These are phyloP conservation scores for Zymoseptoria pseudotritici DNA, from an alignment of 2,329 filamentous ascomycete genomes.

Conservation along the genomic window DNA sequence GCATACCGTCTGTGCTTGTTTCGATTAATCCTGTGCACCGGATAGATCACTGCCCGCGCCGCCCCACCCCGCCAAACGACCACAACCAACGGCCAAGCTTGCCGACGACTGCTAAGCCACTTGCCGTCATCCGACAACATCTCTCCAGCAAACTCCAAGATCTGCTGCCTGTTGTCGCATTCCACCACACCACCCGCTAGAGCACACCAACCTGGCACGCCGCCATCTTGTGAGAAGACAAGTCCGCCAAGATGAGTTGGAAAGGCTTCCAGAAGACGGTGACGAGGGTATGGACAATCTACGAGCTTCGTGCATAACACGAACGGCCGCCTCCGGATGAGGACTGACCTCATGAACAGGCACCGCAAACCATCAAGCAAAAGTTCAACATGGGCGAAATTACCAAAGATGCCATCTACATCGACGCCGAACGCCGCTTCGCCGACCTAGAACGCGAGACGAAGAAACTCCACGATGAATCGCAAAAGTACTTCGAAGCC, in stretches of 20 bases:
- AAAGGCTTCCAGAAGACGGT: constrained; percentile 91
- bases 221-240: background rate
- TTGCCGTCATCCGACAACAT: background rate
- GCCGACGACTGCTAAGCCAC: background rate
- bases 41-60: background rate
- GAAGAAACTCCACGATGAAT: constrained; percentile 94
- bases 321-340: background rate
- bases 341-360: constrained; percentile 39
- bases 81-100: background rate
- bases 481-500: constrained; percentile 92
- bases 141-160: background rate
- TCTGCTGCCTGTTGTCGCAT: constrained; percentile 4
- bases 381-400: constrained; percentile 94
- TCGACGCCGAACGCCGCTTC: constrained; percentile 83
- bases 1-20: background rate
- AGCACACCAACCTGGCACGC: background rate
- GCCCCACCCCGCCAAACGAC: background rate
- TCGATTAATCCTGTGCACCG: background rate
- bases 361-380: constrained; percentile 84
- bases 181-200: background rate
- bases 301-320: background rate
- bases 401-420: constrained; percentile 90
- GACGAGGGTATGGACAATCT: constrained; percentile 57
- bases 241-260: constrained; percentile 69
- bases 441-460: constrained; percentile 91